phyloP scores from a whole-genome alignment of 805 yeast genomes.

The Metschnikowia bowlesiae region DNA sequence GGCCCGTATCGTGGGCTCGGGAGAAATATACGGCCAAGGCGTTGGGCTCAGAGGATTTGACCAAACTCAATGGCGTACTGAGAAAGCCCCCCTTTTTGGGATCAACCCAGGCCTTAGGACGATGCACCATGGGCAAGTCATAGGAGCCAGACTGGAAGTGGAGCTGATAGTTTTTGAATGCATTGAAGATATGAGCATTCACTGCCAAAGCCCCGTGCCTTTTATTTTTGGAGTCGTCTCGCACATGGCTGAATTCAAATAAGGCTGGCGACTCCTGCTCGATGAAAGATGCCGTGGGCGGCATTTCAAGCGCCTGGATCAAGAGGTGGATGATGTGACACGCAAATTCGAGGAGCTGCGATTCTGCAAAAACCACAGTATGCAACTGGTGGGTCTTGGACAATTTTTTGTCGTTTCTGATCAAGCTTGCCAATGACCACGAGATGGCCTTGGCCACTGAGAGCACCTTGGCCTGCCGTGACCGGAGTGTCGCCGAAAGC shows the following conservation, averaged over 20 bases:
- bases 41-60: constrained; percentile 17
- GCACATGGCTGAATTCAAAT: constrained; percentile 4
- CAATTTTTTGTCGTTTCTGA: neutral
- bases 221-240: constrained; percentile 2
- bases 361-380: constrained; percentile 13
- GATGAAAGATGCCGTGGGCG: neutral
- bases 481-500: constrained; percentile 18
- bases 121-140: constrained; percentile 34
- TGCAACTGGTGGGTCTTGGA: neutral
- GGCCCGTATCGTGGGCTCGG: constrained; percentile 29
- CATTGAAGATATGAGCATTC: constrained; percentile 9
- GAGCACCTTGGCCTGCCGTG: constrained; percentile 15
- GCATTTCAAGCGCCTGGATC: constrained; percentile 14
- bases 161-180: constrained; percentile 8
- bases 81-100: constrained; percentile 36
- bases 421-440: neutral
- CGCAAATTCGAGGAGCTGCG: constrained; percentile 19
- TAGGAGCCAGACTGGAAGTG: constrained; percentile 9
- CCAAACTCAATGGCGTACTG: constrained; percentile 21
- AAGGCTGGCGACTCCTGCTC: neutral
- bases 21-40: constrained; percentile 19
- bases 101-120: constrained; percentile 34
- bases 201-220: constrained; percentile 10
- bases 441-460: constrained; percentile 12
- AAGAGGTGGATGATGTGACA: constrained; percentile 16